phyloP scores from a whole-genome alignment of 179 eudicot genomes.

The Beta lomatogona region DNA sequence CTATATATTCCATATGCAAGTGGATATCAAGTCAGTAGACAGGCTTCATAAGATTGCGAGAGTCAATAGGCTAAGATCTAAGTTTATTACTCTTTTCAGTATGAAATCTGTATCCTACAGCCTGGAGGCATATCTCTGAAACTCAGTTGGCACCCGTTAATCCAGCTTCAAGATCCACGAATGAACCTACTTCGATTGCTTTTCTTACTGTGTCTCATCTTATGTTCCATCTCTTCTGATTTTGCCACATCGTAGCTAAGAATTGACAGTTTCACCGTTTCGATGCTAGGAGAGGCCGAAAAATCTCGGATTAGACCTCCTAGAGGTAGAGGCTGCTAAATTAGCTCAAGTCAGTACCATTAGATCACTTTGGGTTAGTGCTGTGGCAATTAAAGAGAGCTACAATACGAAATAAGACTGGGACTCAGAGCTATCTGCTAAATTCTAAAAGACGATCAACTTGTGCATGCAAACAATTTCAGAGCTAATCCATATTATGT shows the following conservation, averaged over 20 bases:
- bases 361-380: background rate
- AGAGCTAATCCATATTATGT: background rate
- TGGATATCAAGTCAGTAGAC: constrained; percentile 1
- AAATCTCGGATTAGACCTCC: background rate
- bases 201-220: background rate
- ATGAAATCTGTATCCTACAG: background rate
- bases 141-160: background rate
- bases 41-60: background rate
- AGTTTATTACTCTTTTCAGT: background rate
- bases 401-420: background rate
- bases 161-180: background rate
- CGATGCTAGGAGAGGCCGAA: background rate
- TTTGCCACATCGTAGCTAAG: background rate
- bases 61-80: constrained; percentile 12
- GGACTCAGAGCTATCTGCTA: background rate
- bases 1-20: background rate
- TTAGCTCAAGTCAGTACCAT: background rate
- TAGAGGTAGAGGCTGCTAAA: background rate
- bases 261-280: background rate
- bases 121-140: background rate
- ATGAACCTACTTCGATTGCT: too few species aligned
- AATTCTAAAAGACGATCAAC: background rate
- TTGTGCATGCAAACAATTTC: background rate
- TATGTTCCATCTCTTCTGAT: background rate
- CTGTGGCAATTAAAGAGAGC: background rate